phyloP scores from a whole-genome alignment of 108 stramenopile species.

The Stephanodiscus minutulus region DNA sequence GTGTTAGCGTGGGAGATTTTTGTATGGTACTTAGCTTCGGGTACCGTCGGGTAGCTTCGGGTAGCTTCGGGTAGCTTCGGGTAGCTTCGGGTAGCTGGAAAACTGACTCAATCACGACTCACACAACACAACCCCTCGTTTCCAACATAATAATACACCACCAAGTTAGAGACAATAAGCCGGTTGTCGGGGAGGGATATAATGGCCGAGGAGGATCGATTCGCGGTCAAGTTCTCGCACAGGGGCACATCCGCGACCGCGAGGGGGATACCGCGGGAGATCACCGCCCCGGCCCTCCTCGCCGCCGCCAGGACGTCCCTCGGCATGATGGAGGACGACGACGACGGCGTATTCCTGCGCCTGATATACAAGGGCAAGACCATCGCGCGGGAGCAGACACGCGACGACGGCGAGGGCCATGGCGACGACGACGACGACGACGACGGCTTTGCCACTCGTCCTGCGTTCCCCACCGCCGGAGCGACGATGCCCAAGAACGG shows the following conservation, averaged over 20 bases:
- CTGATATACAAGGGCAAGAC: constrained; percentile 25
- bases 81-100: too few relatives aligned
- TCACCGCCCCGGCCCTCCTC: constrained; percentile 21
- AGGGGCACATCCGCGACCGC: constrained; percentile 22
- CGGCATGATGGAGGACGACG: neutral
- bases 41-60: too few relatives aligned
- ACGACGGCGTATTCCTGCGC: constrained; percentile 9
- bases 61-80: too few relatives aligned
- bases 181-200: too few relatives aligned
- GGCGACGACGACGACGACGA: neutral
- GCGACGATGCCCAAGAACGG: constrained; percentile 20
- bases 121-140: too few relatives aligned
- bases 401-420: neutral
- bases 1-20: too few relatives aligned
- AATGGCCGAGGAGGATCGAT: neutral
- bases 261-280: constrained; percentile 6
- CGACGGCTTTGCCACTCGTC: neutral
- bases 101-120: too few relatives aligned
- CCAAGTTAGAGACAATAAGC: too few relatives aligned
- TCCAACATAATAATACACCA: too few relatives aligned
- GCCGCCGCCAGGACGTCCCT: constrained; percentile 21
- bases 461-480: constrained; percentile 32
- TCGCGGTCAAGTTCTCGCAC: constrained; percentile 38
- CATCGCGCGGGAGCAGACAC: constrained; percentile 13
- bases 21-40: too few relatives aligned